Evolutionary conservation across 1,284 basidiomycete species (phyloP).

Genomic region (Heterobasidion annosum): DNA sequence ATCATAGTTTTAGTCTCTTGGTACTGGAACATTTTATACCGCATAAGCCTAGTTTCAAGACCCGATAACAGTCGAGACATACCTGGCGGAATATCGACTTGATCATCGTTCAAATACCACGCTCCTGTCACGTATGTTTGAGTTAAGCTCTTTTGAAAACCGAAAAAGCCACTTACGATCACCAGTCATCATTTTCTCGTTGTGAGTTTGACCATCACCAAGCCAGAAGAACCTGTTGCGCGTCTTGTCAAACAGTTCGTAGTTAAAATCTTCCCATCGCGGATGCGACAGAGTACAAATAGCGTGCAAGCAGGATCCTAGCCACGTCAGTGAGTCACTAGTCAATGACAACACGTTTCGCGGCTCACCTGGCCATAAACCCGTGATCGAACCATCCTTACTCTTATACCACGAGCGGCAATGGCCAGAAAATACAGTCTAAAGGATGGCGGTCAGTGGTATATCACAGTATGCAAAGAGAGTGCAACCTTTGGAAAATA

Average conservation of each 20-base stretch:
- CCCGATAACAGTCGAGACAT: not conserved
- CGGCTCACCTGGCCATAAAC: conserved; percentile 50
- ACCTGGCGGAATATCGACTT: conserved; percentile 30
- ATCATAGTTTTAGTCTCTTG: too few relatives aligned
- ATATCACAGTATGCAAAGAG: not conserved
- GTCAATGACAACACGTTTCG: too few relatives aligned
- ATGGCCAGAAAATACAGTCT: conserved; percentile 51
- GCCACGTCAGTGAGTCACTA: not conserved
- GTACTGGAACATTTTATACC: too few relatives aligned
- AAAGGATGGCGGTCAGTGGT: not conserved
- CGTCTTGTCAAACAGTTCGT: conserved; percentile 28
- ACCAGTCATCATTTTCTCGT: conserved; percentile 30
- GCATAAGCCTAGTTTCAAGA: too few relatives aligned
- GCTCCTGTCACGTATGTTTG: conserved; percentile 22
- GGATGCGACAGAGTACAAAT: conserved; percentile 39
- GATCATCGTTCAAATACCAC: conserved; percentile 36
- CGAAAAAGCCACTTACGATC: conserved; percentile 26
- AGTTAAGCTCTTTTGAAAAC: not conserved
- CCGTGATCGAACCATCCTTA: conserved; percentile 46
- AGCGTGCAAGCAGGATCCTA: conserved; percentile 49
- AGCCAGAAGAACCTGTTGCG: conserved; percentile 49
- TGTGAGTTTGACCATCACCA: conserved; percentile 42
- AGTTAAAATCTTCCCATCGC: conserved; percentile 60
- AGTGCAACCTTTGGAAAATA: conserved; percentile 31
- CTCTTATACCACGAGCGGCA: conserved; percentile 65